Conservation (phyloP, 305 asterid genomes). For the Withania somnifera region DNA sequence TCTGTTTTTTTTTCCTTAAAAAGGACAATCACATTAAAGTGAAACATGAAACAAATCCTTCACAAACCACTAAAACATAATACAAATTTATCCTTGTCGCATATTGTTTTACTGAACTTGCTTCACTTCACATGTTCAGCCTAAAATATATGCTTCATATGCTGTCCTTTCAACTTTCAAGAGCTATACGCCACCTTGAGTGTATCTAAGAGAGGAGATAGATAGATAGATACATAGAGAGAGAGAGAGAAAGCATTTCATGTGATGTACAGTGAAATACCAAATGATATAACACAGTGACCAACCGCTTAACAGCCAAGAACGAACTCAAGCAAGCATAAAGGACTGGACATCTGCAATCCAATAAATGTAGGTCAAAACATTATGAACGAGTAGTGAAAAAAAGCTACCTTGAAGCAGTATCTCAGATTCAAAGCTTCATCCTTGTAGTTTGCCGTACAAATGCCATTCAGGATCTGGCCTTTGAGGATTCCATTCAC, state of each 20-base stretch:
- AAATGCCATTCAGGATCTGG: slow-evolving; percentile 48
- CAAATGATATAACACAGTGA: background rate
- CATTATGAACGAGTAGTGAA: background rate
- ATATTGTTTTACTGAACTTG: background rate
- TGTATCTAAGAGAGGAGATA: background rate
- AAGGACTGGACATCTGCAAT: background rate
- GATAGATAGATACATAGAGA: no score
- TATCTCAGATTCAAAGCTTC: slow-evolving; percentile 59
- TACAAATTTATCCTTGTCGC: background rate
- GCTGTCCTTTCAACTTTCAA: background rate
- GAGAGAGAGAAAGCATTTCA: background rate
- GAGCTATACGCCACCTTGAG: background rate
- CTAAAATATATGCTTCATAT: background rate
- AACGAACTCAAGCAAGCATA: background rate
- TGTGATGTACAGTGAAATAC: background rate
- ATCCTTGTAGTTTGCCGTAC: slow-evolving; percentile 59
- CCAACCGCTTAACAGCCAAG: background rate
- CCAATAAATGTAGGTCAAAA: background rate
- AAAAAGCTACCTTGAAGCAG: slow-evolving; percentile 58
- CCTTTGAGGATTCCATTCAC: slow-evolving; percentile 51
- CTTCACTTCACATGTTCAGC: background rate
- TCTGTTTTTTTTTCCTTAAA: background rate
- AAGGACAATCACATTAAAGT: background rate
- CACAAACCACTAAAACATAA: background rate
- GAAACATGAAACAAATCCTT: background rate